Base-by-base conservation (phyloP, 441 rosid species). In the Corymbia citriodora region DNA sequence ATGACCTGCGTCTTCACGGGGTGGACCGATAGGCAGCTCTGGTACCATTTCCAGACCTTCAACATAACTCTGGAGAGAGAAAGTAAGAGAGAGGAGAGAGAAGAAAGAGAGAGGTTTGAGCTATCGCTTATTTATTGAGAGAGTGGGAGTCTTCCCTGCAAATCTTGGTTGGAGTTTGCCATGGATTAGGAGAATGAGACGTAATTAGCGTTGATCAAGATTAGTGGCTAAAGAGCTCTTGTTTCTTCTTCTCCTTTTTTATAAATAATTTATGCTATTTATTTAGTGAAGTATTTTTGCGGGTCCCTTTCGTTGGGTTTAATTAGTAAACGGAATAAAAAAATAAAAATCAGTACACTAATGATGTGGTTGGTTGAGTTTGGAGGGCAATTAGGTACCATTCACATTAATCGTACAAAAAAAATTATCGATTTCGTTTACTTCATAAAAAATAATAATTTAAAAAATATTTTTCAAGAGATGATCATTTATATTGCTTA, bases 21-120 rank as follows among this genome's bases (percentile, higher is more conserved):
- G 90, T 97, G 96, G 88, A 93, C 90, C 52, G 96, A 85, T 49
- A 98, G 89, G 92, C 98, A 96, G 89, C 92, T 93, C 92, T 97
- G 97, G 93, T 98, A 97, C 97, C 98, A 97, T 94, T 93, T 95
- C 99, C 99, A 98, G 57, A 95, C 93, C 94, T 95, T 95, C 91
- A 93, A 89, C 99, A 96, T 96, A 57, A 89, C 50, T 74, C 16
- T 68, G 8, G 11, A 68, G 74, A 68, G 40, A n/a, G 40, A n/a
- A n/a, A 63, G 6, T 7, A 10, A n/a, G 72, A 65, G 36, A n/a
- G 27, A 57, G 61, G 21, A 11, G 21, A 27, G 9, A 1, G 19
- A 50, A 74, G 83, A 70, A 25, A 72, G 49, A 36, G 74, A 17
- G 50, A 40, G 16, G 0, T 36, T 74, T 1, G 83, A 74, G 83